Conservation (phyloP, 73 alveolate genomes). For the Durusdinium trenchii region DNA sequence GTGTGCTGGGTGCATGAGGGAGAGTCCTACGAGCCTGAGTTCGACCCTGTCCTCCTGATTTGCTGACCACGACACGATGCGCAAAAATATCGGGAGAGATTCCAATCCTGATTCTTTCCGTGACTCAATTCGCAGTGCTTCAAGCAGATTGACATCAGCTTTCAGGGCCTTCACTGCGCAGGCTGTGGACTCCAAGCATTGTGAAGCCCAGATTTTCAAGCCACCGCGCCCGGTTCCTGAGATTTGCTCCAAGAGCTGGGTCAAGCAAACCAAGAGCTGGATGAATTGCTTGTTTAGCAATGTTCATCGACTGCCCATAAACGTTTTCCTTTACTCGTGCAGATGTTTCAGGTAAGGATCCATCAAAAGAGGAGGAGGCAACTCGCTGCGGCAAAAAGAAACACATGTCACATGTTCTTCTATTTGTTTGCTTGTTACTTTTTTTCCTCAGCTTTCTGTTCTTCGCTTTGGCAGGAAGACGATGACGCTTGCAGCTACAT, state of each 20-base stretch:
- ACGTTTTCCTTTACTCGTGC: neutral
- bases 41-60: too few relatives aligned
- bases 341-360: neutral
- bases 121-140: too few relatives aligned
- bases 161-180: neutral
- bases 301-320: neutral
- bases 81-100: too few relatives aligned
- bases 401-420: neutral
- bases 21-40: too few relatives aligned
- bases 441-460: too few relatives aligned
- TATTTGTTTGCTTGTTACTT: too few relatives aligned
- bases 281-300: neutral
- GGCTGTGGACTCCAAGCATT: constrained; percentile 92
- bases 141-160: neutral
- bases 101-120: too few relatives aligned
- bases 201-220: constrained; percentile 91
- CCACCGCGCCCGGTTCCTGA: constrained; percentile 93
- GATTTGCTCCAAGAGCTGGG: too few relatives aligned
- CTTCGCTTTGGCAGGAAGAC: neutral
- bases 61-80: too few relatives aligned
- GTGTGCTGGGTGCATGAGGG: too few relatives aligned
- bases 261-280: neutral
- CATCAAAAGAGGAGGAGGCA: neutral
- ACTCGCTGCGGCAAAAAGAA: neutral
- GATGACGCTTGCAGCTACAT: constrained; percentile 93